Evolutionary conservation across 2,329 filamentous ascomycete genomes (phyloP).

Genomic region (Ambrosiella xylebori): DNA sequence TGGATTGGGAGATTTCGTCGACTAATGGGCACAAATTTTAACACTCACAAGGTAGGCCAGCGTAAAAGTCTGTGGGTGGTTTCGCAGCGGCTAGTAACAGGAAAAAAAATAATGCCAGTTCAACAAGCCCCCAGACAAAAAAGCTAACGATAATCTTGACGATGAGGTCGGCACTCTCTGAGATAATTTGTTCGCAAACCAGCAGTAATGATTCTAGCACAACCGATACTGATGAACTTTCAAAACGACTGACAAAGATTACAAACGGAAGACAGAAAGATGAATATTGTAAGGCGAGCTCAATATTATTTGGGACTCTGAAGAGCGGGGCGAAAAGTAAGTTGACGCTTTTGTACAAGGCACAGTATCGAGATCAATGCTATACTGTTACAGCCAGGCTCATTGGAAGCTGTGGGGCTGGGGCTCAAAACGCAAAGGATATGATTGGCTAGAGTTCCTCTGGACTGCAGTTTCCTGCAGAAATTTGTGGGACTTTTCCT

Average conservation of each 20-base stretch:
- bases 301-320: neutral
- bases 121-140: neutral
- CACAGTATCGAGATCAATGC: neutral
- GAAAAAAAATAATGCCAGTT: neutral
- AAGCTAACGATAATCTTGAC: no score
- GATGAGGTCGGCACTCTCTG: no score
- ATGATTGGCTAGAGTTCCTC: neutral
- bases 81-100: neutral
- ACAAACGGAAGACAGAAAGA: neutral
- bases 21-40: neutral
- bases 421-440: neutral
- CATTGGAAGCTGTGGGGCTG: neutral
- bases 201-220: neutral
- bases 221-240: neutral
- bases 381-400: neutral
- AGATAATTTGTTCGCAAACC: no score
- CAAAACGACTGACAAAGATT: neutral
- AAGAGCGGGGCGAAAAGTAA: conserved; percentile 1
- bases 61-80: neutral
- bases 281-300: neutral
- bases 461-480: neutral
- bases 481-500: neutral
- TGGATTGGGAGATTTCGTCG: no score
- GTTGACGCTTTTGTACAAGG: neutral
- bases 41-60: neutral